These are phyloP conservation scores for Nemania serpens DNA, from an alignment of 2,329 filamentous ascomycete species.

Conservation along the genomic window DNA sequence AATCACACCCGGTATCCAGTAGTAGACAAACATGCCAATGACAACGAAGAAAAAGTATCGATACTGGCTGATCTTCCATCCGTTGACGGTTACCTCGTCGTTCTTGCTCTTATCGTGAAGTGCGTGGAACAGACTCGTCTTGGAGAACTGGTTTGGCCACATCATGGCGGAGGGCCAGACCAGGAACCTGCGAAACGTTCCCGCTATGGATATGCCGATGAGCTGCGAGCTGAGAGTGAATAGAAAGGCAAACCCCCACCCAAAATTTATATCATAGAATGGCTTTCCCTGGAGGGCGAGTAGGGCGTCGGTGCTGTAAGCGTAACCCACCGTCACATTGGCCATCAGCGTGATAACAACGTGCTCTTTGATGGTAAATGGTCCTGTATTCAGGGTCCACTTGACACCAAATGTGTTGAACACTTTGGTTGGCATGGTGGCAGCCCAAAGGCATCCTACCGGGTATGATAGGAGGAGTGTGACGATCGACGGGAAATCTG, in stretches of 20 bases:
- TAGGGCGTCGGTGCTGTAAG: constrained; percentile 48
- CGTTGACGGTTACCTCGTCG: constrained; percentile 47
- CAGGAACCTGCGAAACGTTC: constrained; percentile 54
- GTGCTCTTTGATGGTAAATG: constrained; percentile 54
- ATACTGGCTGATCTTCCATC: constrained; percentile 52
- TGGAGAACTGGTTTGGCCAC: constrained; percentile 55
- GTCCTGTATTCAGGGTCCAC: constrained; percentile 51
- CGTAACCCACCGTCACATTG: constrained; percentile 46
- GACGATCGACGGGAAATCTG: constrained; percentile 45
- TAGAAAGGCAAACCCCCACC: constrained; percentile 55
- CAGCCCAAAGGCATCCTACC: constrained; percentile 50
- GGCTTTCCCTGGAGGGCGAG: constrained; percentile 48
- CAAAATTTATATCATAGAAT: constrained; percentile 48
- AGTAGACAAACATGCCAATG: constrained; percentile 52
- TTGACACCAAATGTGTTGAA: constrained; percentile 49
- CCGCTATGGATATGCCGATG: constrained; percentile 59
- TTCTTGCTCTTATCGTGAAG: constrained; percentile 49
- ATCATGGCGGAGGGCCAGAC: constrained; percentile 53
- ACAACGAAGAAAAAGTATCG: constrained; percentile 52
- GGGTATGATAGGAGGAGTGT: constrained; percentile 50
- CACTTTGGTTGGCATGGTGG: constrained; percentile 46
- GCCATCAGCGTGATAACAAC: constrained; percentile 51
- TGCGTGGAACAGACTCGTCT: constrained; percentile 52
- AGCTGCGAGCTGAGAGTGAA: constrained; percentile 55
- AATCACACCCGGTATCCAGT: constrained; percentile 58